Base-by-base conservation (phyloP, 345 rosid genomes). In the Stellera chamaejasme region DNA sequence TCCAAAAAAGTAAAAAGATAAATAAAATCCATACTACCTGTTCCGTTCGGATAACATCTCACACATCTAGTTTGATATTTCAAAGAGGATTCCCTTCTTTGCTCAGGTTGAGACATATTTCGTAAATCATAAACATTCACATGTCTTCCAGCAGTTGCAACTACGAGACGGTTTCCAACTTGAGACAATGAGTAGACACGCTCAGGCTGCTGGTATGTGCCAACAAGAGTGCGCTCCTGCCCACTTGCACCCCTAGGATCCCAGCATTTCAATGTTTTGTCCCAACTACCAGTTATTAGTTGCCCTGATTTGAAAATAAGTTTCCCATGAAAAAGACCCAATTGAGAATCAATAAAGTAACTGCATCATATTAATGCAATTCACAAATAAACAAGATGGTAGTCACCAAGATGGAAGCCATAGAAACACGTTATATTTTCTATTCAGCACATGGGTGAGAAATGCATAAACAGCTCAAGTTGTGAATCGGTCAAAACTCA, bases 231-330 rank as follows among this genome's bases (percentile, higher is more conserved):
- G 12, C 77, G 80, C 28, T 92, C 93, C 60, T 78, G 82, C 27
- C 97, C 98, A 75, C 91, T 88, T 55, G 95, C 85, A 54, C 94
- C 97, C 75, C 98, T 81, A 43, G 97, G 98, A 73, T 92, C 98
- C 97, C 98, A 92, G 58, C 91, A 88, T 70, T 88, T 92, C 49
- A 92, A 51, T 13, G 93, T 88, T 72, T 77, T 92, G 66, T 92
- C 98, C 98, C 97, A 92, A 69, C 96, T 82, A 62, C 98, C 98
- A 12, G 86, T 86, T 60, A 92, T 84, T 50, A 92, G 96, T 84
- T 92, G 97, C 53, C 98, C 98, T 92, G 52, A 32, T 42, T 59
- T 41, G 42, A 63, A 10, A 60, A 50, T 66, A 49, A 32, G 13
- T 54, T 59, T 39, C 12, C 25, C 43, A 53, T 42, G 8, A 9